A percentile compares a stretch with the other conserved stretches of the same genome.
These are phyloP conservation scores for Barnettozyma californica DNA, from an alignment of 805 yeast genomes.

Conservation along the genomic window DNA sequence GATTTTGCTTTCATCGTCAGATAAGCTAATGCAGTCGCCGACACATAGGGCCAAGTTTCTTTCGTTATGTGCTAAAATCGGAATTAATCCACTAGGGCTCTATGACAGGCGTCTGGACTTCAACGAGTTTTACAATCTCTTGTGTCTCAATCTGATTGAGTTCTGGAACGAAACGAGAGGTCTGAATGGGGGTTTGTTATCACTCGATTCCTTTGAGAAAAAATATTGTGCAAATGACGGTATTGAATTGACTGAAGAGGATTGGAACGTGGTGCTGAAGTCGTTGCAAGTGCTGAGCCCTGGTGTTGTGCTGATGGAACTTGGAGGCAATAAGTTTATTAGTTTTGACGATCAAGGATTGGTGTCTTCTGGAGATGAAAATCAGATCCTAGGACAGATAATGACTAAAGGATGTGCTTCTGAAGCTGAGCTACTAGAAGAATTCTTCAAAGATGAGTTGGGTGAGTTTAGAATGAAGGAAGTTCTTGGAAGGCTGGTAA, in stretches of 20 bases:
- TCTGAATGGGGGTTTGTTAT: constrained; percentile 7
- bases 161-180: constrained; percentile 12
- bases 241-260: constrained; percentile 3
- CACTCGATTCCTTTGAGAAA: constrained; percentile 6
- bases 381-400: constrained; percentile 2
- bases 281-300: constrained; percentile 5
- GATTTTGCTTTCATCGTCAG: constrained; percentile 8
- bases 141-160: constrained; percentile 8
- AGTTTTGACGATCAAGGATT: constrained; percentile 9
- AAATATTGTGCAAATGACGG: constrained; percentile 2
- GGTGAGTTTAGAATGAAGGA: constrained; percentile 3
- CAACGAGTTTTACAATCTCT: constrained; percentile 6
- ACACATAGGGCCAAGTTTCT: constrained; percentile 7
- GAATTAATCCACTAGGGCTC: constrained; percentile 8
- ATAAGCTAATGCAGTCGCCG: constrained; percentile 6
- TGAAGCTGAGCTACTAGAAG: neutral
- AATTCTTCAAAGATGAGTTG: constrained; percentile 1
- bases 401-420: constrained; percentile 3
- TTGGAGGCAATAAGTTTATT: constrained; percentile 4
- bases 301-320: constrained; percentile 4
- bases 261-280: constrained; percentile 6
- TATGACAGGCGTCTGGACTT: constrained; percentile 5
- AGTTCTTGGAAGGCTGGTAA: constrained; percentile 3
- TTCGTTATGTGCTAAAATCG: constrained; percentile 5
- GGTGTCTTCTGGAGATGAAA: constrained; percentile 6